phyloP scores from a whole-genome alignment of 208 protist genomes.

The Trypanosoma lewisi region DNA sequence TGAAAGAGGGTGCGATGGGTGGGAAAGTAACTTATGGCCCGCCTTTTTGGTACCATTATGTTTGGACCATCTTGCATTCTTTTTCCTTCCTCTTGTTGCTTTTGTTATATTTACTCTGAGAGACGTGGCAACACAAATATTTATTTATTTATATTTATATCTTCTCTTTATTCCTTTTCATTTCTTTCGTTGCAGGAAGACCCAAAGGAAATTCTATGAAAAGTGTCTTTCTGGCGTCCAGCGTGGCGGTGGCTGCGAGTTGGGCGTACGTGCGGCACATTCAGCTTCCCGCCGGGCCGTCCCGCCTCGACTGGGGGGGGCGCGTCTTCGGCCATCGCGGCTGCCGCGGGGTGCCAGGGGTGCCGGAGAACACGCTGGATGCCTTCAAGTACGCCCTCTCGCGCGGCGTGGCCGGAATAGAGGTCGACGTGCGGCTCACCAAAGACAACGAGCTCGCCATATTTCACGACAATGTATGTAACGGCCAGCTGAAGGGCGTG shows the following conservation, averaged over 20 bases:
- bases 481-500: slow-evolving; percentile 44
- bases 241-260: slow-evolving; percentile 40
- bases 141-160: slow-evolving; percentile 2
- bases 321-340: slow-evolving; percentile 89
- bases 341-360: slow-evolving; percentile 60
- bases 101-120: too few relatives aligned
- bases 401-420: slow-evolving; percentile 66
- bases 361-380: slow-evolving; percentile 87
- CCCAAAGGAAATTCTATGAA: slow-evolving; percentile 22
- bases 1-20: too few relatives aligned
- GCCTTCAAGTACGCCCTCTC: slow-evolving; percentile 83
- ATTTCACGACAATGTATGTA: slow-evolving; percentile 72
- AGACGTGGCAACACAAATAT: too few relatives aligned
- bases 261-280: slow-evolving; percentile 73
- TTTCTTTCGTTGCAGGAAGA: not conserved
- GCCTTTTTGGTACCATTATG: too few relatives aligned
- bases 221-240: slow-evolving; percentile 28
- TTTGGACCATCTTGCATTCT: too few relatives aligned
- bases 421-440: slow-evolving; percentile 84
- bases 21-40: too few relatives aligned
- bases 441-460: slow-evolving; percentile 84
- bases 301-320: slow-evolving; percentile 68
- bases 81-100: too few relatives aligned
- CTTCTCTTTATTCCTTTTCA: slow-evolving; percentile 4
- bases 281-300: slow-evolving; percentile 72